phyloP scores from a whole-genome alignment of 1,284 basidiomycete genomes.

The Malassezia dermatis region DNA sequence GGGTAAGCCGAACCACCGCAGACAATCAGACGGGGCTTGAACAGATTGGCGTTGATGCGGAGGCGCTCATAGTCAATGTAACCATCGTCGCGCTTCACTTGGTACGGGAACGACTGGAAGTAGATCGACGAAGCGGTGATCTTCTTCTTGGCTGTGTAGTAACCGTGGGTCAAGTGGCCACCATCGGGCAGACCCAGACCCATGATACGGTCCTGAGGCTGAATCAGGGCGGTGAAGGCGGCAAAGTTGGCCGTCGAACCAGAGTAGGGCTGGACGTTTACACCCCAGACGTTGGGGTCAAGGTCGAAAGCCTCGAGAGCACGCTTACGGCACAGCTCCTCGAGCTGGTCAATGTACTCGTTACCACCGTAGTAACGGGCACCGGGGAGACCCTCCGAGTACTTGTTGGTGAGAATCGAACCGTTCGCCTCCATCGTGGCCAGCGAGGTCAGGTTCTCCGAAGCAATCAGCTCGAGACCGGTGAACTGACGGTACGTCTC shows the following conservation, averaged over 20 bases:
- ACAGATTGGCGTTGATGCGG: conserved; percentile 78
- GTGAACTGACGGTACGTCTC: conserved; percentile 95
- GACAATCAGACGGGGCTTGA: conserved; percentile 91
- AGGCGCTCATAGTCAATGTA: conserved; percentile 82
- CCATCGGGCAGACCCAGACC: conserved; percentile 96
- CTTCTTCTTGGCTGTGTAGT: conserved; percentile 99
- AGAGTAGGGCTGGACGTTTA: conserved; percentile 99
- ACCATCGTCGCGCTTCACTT: conserved; percentile 61
- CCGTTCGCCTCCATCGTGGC: conserved; percentile 86
- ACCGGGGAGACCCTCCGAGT: conserved; percentile 59
- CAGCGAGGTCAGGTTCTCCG: conserved; percentile 55
- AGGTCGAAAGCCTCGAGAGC: conserved; percentile 94
- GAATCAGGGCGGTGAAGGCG: conserved; percentile 86
- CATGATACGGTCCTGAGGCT: conserved; percentile 98
- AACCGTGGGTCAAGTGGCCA: conserved; percentile 94
- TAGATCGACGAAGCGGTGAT: conserved; percentile 99
- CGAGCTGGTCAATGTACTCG: conserved; percentile 85
- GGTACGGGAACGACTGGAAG: conserved; percentile 98
- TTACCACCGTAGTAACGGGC: conserved; percentile 92
- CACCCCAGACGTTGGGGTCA: conserved; percentile 81
- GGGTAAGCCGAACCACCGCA: conserved; percentile 98
- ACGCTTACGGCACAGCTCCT: conserved; percentile 85
- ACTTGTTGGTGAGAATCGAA: conserved; percentile 97
- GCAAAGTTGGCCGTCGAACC: conserved; percentile 71
- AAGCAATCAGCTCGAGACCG: conserved; percentile 90